Percentiles rank a stretch among this genome's conserved stretches.
Conservation (phyloP, 805 yeast genomes). For the Huiozyma naganishii region DNA sequence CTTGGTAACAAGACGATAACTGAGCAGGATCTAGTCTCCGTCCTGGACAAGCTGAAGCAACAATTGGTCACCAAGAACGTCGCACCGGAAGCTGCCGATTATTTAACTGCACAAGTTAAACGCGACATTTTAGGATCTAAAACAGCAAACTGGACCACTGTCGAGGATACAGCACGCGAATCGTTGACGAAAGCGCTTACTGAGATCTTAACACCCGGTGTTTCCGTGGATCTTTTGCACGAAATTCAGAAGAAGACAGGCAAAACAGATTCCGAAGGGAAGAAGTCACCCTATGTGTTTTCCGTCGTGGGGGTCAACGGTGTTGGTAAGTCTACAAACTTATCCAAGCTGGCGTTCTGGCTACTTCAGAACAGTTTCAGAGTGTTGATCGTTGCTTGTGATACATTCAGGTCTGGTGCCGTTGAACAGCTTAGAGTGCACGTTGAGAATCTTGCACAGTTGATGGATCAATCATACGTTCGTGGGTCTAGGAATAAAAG, state of each 20-base stretch:
- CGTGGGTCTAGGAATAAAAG: constrained; percentile 28
- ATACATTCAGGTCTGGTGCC: constrained; percentile 95
- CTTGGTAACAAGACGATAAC: constrained; percentile 63
- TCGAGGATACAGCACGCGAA: constrained; percentile 62
- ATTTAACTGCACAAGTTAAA: constrained; percentile 59
- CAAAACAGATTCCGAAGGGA: constrained; percentile 15
- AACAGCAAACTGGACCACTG: constrained; percentile 62
- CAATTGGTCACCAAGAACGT: constrained; percentile 80
- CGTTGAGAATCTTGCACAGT: constrained; percentile 67
- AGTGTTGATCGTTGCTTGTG: constrained; percentile 91
- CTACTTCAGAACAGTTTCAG: constrained; percentile 76
- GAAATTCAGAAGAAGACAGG: constrained; percentile 48
- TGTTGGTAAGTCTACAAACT: constrained; percentile 92
- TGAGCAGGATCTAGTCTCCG: constrained; percentile 52
- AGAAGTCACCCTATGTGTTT: constrained; percentile 71
- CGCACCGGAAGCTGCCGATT: constrained; percentile 78
- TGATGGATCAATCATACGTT: constrained; percentile 40
- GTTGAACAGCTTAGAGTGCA: constrained; percentile 96
- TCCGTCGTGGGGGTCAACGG: constrained; percentile 98
- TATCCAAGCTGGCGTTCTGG: constrained; percentile 94
- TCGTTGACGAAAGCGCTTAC: constrained; percentile 50
- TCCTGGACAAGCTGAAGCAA: constrained; percentile 55
- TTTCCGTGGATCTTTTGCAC: constrained; percentile 75
- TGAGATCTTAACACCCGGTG: constrained; percentile 80
- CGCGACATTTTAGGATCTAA: constrained; percentile 61